These are phyloP conservation scores for Actinidia arguta DNA, from an alignment of 179 eudicot genomes.

Conservation along the genomic window DNA sequence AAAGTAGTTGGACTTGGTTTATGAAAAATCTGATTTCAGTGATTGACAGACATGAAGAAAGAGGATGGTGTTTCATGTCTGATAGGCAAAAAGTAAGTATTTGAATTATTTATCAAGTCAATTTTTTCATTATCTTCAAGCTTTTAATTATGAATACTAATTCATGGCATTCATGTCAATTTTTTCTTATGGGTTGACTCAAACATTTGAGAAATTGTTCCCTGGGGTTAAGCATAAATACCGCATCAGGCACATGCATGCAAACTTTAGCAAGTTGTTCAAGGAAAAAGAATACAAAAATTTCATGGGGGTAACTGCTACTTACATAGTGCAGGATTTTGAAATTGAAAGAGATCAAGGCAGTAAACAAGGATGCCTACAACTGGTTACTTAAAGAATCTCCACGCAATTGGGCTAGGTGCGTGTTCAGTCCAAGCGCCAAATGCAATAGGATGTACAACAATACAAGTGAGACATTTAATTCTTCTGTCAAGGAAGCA, in stretches of 20 bases:
- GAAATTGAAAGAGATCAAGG: not conserved
- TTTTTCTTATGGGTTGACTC: no score
- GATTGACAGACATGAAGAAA: not conserved
- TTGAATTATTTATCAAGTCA: not conserved
- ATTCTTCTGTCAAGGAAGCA: no score
- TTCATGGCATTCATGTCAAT: not conserved
- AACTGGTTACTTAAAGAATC: not conserved
- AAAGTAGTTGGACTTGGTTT: not conserved
- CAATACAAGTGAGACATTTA: not conserved
- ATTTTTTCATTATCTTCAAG: not conserved
- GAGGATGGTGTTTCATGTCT: not conserved
- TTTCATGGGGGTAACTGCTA: not conserved
- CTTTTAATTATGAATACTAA: not conserved
- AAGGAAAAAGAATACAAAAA: not conserved
- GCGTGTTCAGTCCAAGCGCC: not conserved
- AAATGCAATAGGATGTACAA: not conserved
- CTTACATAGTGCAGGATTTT: not conserved
- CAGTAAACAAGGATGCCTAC: not conserved
- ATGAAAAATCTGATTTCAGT: not conserved
- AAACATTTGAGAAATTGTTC: not conserved
- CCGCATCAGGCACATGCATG: not conserved
- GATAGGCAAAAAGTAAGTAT: not conserved
- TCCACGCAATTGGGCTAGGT: not conserved
- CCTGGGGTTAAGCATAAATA: not conserved
- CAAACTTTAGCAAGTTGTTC: not conserved